phyloP scores from a whole-genome alignment of 129 eudicot genomes.

The carrot (Daucus carota) region DNA sequence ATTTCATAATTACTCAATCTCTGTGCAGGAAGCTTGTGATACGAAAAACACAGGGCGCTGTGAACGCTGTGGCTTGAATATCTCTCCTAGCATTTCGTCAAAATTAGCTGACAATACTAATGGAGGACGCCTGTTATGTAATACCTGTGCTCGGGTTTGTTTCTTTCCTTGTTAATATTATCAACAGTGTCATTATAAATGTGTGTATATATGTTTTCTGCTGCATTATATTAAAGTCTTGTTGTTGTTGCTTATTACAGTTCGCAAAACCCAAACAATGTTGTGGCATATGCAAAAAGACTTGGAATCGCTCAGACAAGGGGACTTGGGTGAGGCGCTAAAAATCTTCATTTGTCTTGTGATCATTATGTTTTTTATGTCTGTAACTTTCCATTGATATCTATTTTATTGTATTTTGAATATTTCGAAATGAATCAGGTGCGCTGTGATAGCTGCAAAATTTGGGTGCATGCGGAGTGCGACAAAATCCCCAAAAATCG shows the following conservation, averaged over 20 bases:
- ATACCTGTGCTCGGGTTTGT: slow-evolving; percentile 76
- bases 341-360: not conserved
- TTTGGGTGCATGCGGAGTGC: slow-evolving; percentile 87
- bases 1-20: slow-evolving; percentile 4
- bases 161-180: slow-evolving; percentile 16
- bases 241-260: slow-evolving; percentile 26
- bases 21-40: slow-evolving; percentile 34
- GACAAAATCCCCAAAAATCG: slow-evolving; percentile 63
- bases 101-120: slow-evolving; percentile 33
- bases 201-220: not conserved
- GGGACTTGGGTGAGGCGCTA: slow-evolving; percentile 62
- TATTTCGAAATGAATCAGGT: slow-evolving; percentile 33
- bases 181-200: not conserved
- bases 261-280: slow-evolving; percentile 53
- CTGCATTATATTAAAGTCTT: not conserved
- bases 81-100: slow-evolving; percentile 33
- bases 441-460: slow-evolving; percentile 82
- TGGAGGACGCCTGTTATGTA: slow-evolving; percentile 50
- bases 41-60: slow-evolving; percentile 46
- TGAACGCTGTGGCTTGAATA: slow-evolving; percentile 68
- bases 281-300: slow-evolving; percentile 89
- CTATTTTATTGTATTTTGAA: not conserved
- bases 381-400: not conserved
- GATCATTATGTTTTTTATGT: not conserved
- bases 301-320: slow-evolving; percentile 61